phyloP scores from a whole-genome alignment of 106 monocot genomes.

The Dendrobium huoshanense region DNA sequence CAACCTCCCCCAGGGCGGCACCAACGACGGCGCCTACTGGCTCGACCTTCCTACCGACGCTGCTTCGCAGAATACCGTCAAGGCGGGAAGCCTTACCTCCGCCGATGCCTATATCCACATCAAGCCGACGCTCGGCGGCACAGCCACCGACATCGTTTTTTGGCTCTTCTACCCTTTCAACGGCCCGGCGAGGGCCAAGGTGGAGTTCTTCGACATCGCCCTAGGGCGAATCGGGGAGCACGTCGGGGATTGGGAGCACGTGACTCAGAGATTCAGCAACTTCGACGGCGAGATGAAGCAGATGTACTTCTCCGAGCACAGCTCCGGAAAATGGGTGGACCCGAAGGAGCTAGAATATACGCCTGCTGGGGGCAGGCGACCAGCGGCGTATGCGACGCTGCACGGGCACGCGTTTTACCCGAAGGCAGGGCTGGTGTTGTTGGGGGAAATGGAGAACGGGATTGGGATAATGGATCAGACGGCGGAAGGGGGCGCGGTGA shows the following conservation, averaged over 20 bases:
- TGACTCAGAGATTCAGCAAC: slow-evolving; percentile 76
- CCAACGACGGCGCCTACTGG: slow-evolving; percentile 71
- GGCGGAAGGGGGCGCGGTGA: slow-evolving; percentile 25
- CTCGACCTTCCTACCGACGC: slow-evolving; percentile 56
- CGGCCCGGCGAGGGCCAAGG: slow-evolving; percentile 52
- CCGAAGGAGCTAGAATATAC: slow-evolving; percentile 37
- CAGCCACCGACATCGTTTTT: slow-evolving; percentile 60
- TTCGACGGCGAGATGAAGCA: slow-evolving; percentile 50
- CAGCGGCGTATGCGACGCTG: slow-evolving; percentile 49
- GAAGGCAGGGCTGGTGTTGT: slow-evolving; percentile 47
- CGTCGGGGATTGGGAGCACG: slow-evolving; percentile 91
- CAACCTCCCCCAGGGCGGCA: slow-evolving; percentile 71
- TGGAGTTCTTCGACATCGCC: slow-evolving; percentile 23
- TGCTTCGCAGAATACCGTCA: slow-evolving; percentile 22
- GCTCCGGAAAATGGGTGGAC: slow-evolving; percentile 64
- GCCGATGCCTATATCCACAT: slow-evolving; percentile 53
- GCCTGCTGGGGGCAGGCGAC: slow-evolving; percentile 8
- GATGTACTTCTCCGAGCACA: slow-evolving; percentile 70
- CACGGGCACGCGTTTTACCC: slow-evolving; percentile 70
- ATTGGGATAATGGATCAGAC: slow-evolving; percentile 69
- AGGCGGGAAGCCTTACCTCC: slow-evolving; percentile 45
- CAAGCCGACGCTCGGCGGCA: slow-evolving; percentile 66
- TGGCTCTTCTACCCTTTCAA: slow-evolving; percentile 96
- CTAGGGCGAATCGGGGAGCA: slow-evolving; percentile 75
- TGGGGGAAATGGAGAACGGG: slow-evolving; percentile 30